Percentiles rank a stretch among this genome's conserved stretches.
phyloP scores from a whole-genome alignment of 805 yeast genomes.

The Metschnikowia borealis region DNA sequence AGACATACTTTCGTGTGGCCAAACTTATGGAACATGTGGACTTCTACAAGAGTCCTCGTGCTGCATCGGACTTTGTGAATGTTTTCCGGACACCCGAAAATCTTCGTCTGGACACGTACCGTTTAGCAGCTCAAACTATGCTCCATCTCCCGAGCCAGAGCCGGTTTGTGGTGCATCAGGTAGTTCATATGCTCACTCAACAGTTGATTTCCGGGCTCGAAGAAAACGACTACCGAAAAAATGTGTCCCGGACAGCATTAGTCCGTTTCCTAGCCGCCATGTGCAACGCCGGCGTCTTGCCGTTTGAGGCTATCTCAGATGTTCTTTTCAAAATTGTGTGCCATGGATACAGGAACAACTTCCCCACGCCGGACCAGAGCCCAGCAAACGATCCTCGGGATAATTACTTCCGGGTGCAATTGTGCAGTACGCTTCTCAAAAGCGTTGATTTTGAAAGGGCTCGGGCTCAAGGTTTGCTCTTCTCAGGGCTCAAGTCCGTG shows the following conservation, averaged over 20 bases:
- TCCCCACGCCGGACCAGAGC: conserved; percentile 47
- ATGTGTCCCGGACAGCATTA: conserved; percentile 59
- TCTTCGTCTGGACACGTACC: conserved; percentile 54
- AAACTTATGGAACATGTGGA: conserved; percentile 30
- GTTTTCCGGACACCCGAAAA: conserved; percentile 59
- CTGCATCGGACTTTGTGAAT: conserved; percentile 28
- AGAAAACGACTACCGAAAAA: conserved; percentile 51
- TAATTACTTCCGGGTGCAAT: conserved; percentile 67
- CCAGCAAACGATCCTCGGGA: conserved; percentile 56
- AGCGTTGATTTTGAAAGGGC: conserved; percentile 15
- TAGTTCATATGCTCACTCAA: conserved; percentile 64
- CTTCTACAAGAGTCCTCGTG: conserved; percentile 40
- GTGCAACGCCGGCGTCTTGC: conserved; percentile 45
- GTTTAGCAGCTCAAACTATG: conserved; percentile 47
- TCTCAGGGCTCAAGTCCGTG: conserved; percentile 14
- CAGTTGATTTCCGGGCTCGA: conserved; percentile 65
- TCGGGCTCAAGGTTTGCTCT: conserved; percentile 4
- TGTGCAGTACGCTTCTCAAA: conserved; percentile 35
- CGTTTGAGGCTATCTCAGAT: conserved; percentile 44
- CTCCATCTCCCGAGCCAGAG: conserved; percentile 24
- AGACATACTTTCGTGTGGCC: conserved; percentile 1
- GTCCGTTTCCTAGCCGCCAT: conserved; percentile 58
- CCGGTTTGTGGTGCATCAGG: conserved; percentile 38
- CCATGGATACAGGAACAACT: conserved; percentile 60
- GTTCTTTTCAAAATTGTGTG: conserved; percentile 54